Percentiles rank a stretch among this genome's conserved stretches.
Conservation (phyloP, 805 yeast genomes). For the Wilhelminamyces savonicus region DNA sequence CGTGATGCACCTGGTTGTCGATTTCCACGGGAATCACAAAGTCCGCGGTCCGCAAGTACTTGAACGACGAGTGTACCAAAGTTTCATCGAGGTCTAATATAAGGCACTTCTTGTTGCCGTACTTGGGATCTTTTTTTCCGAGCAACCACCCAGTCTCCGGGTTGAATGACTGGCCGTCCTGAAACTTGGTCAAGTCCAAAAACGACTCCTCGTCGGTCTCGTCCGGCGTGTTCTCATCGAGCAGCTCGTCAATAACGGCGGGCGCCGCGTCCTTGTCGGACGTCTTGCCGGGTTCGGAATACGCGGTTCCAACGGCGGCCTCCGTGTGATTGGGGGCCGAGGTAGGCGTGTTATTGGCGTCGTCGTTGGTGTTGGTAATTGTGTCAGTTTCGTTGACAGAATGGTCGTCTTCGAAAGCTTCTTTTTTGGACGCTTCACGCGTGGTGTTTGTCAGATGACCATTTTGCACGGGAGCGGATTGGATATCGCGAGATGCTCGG, state of each 20-base stretch:
- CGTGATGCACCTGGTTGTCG: conserved; percentile 87
- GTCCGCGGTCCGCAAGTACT: conserved; percentile 86
- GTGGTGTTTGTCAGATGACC: background rate
- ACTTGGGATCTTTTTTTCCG: conserved; percentile 43
- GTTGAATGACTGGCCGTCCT: conserved; percentile 66
- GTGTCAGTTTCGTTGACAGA: conserved; percentile 38
- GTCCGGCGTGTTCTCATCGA: background rate
- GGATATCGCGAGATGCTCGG: too few species aligned
- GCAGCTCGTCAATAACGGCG: conserved; percentile 1
- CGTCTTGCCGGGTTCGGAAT: too few species aligned
- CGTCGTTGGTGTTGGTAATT: conserved; percentile 31
- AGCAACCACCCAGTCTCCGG: conserved; percentile 59
- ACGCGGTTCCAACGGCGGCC: too few species aligned
- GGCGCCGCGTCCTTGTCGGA: background rate
- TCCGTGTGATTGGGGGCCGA: too few species aligned
- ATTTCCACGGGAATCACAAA: conserved; percentile 97
- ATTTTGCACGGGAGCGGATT: too few species aligned
- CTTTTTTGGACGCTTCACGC: conserved; percentile 11
- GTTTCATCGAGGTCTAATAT: conserved; percentile 94
- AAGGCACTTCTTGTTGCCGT: conserved; percentile 71
- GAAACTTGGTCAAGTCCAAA: conserved; percentile 57
- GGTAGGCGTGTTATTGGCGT: too few species aligned
- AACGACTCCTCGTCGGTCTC: conserved; percentile 19
- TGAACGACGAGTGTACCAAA: conserved; percentile 90
- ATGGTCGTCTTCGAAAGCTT: conserved; percentile 29